Percentiles rank a stretch among this genome's conserved stretches.
Conservation (phyloP, 2,329 filamentous ascomycete genomes). For the Thielaviopsis populi region DNA sequence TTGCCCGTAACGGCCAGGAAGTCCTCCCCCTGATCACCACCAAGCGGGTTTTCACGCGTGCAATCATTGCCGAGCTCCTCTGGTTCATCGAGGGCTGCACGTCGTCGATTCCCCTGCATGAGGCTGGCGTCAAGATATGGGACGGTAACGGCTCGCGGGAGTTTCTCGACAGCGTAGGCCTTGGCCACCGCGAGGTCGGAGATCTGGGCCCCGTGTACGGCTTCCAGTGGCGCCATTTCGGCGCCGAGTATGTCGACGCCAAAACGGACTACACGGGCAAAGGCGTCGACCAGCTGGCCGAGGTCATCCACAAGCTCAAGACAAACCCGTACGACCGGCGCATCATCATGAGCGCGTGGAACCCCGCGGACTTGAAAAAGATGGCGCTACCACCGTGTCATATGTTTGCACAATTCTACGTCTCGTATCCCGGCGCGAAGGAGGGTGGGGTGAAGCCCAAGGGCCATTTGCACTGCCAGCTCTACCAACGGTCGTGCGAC, state of each 20-base stretch:
- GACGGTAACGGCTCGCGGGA: conserved; percentile 88
- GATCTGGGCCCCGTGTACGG: conserved; percentile 94
- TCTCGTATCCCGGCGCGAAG: conserved; percentile 47
- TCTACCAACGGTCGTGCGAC: conserved; percentile 91
- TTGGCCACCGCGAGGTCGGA: conserved; percentile 66
- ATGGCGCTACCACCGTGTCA: conserved; percentile 94
- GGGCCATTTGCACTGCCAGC: conserved; percentile 67
- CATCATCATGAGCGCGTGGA: conserved; percentile 89
- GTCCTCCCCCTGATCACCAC: conserved; percentile 90
- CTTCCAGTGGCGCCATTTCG: conserved; percentile 98
- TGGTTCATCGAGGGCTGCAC: conserved; percentile 89
- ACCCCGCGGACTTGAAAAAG: conserved; percentile 65
- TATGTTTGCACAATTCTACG: conserved; percentile 96
- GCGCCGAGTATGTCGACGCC: conserved; percentile 70
- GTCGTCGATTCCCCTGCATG: conserved; percentile 59
- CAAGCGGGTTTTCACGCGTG: conserved; percentile 86
- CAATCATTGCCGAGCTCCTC: conserved; percentile 80
- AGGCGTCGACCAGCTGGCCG: conserved; percentile 83
- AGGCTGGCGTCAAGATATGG: conserved; percentile 88
- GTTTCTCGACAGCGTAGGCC: conserved; percentile 74
- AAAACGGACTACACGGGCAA: conserved; percentile 70
- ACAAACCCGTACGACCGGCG: conserved; percentile 75
- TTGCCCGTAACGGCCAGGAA: conserved; percentile 46
- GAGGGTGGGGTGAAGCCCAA: conserved; percentile 31
- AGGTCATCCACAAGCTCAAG: conserved; percentile 75